Evolutionary conservation across 805 yeast species (phyloP), one percentile per base, ranked within the genome.

Genomic region (Huiozyma naganishii): DNA sequence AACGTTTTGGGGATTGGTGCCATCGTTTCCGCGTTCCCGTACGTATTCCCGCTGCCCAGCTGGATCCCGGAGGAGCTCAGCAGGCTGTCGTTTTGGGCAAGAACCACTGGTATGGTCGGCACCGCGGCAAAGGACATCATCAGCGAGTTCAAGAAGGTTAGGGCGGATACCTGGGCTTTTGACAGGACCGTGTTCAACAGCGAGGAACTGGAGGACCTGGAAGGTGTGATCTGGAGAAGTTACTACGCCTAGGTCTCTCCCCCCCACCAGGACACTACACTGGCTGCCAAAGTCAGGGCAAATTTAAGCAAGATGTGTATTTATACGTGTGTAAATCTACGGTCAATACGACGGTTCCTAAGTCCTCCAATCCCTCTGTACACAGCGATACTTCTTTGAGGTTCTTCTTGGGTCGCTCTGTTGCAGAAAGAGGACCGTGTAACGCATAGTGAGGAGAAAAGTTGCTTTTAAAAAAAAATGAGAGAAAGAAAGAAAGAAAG

Each of bases 151-250:
- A 90, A 89, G 61, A 88, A 88, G 67, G 78, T 86, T 6, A 75
- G 97, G 51, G 94, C 89, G 46, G 98, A 90, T 55, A 87, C 97
- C 0, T 90, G 98, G 98, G 95, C 85, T 55, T 76, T 87, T 46
- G 98, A 90, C 59, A 74, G 83, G 47, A 71, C 71, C 51, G 77
- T 74, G 10, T 92, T 90, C 60, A 77, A 79, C 7, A 76, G 73
- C 40, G 85, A 81, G 5, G 94, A 90, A 62, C 68, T 88, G 41
- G 92, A 87, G 57, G 95, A 87, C 58, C 66, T 90, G 38, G 98
- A 90, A 61, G 98, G 98, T 36, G 96, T 90, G 4, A 64, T 89
- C 28, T 83, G 95, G 84, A 83, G 84, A 60, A 85, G 95, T 58
- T 90, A 92, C 58, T 89, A 87, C 62, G 87, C 90, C 7, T 87